Evolutionary conservation across 2,329 filamentous ascomycete genomes (phyloP).

Genomic region (Aspergillus puulaauensis): DNA sequence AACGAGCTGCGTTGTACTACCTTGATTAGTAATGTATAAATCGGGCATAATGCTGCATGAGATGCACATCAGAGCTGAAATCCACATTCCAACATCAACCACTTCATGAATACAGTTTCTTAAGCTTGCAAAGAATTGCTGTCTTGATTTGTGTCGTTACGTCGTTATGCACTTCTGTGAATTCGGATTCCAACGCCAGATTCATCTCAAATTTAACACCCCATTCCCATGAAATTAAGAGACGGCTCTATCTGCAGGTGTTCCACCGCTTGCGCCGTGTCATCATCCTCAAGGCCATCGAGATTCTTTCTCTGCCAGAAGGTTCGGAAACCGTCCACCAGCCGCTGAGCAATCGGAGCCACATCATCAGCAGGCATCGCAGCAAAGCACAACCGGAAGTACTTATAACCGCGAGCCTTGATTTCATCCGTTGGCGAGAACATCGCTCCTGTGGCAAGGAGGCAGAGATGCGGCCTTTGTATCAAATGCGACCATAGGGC

Average conservation of each 20-base stretch:
- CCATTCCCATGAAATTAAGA: conserved; percentile 18
- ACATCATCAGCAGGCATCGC: conserved; percentile 74
- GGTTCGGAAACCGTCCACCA: conserved; percentile 66
- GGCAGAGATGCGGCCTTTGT: conserved; percentile 65
- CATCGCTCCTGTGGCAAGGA: conserved; percentile 70
- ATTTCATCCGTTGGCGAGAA: conserved; percentile 70
- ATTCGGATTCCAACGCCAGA: background rate
- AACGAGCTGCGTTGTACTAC: background rate
- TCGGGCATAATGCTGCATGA: background rate
- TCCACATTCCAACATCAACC: background rate
- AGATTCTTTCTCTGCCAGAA: conserved; percentile 75
- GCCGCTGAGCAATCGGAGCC: conserved; percentile 59
- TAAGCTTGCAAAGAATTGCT: background rate
- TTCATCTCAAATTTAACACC: conserved; percentile 11
- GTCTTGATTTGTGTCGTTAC: background rate
- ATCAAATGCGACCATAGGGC: conserved; percentile 73
- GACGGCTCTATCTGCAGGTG: conserved; percentile 3
- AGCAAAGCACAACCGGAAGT: conserved; percentile 79
- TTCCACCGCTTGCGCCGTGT: conserved; percentile 4
- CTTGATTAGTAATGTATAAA: conserved; percentile 6
- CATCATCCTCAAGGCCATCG: conserved; percentile 27
- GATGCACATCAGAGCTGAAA: background rate
- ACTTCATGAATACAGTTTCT: background rate
- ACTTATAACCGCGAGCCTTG: conserved; percentile 63
- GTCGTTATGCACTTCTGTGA: background rate